A percentile compares a stretch with the other conserved stretches of the same genome.
phyloP scores from a whole-genome alignment of 225 moss, liverwort and hornwort species.

The Anthoceros angustus region DNA sequence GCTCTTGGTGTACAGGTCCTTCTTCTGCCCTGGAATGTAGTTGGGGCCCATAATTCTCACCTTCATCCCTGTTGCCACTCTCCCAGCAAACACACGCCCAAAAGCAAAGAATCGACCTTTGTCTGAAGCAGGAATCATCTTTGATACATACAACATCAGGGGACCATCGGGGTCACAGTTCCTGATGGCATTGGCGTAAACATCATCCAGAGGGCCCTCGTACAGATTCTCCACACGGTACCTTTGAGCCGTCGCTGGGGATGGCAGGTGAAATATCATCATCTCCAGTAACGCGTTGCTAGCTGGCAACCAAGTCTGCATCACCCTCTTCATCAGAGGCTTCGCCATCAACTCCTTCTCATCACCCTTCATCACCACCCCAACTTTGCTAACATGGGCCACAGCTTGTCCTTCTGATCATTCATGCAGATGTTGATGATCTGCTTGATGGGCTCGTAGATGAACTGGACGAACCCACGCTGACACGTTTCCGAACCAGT shows the following conservation, averaged over 20 bases:
- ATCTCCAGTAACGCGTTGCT: conserved; percentile 31
- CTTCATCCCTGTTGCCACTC: conserved; percentile 26
- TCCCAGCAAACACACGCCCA: conserved; percentile 32
- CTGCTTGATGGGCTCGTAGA: conserved; percentile 1
- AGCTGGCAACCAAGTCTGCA: conserved; percentile 37
- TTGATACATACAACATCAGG: conserved; percentile 33
- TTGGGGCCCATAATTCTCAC: conserved; percentile 32
- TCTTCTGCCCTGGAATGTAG: conserved; percentile 29
- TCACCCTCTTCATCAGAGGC: conserved; percentile 33
- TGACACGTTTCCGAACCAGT: not conserved
- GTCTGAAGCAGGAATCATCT: conserved; percentile 38
- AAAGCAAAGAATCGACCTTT: conserved; percentile 34
- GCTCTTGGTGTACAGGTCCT: conserved; percentile 24
- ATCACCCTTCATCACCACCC: conserved; percentile 18
- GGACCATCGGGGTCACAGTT: conserved; percentile 34
- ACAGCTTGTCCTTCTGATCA: conserved; percentile 4
- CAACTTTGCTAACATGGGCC: not conserved
- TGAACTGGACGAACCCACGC: not conserved
- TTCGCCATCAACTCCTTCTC: conserved; percentile 36
- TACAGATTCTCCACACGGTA: conserved; percentile 37
- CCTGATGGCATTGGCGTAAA: conserved; percentile 29
- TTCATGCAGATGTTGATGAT: conserved; percentile 5
- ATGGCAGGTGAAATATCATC: conserved; percentile 37
- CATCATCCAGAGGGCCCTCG: conserved; percentile 33
- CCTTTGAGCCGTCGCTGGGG: conserved; percentile 24